Conservation (phyloP, 2,329 filamentous ascomycete genomes). For the Capronia coronata region DNA sequence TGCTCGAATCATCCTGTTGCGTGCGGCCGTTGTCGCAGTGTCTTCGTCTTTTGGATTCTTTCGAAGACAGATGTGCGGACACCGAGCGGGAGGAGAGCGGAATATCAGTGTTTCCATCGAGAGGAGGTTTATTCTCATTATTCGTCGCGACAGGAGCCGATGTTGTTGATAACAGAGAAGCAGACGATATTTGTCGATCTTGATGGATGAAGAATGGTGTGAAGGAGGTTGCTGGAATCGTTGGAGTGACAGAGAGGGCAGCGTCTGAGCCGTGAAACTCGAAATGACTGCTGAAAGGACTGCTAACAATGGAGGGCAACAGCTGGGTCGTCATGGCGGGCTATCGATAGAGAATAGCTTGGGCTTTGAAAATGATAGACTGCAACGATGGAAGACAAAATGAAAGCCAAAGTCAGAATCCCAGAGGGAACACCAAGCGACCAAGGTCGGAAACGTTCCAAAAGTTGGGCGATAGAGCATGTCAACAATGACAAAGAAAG, state of each 20-base stretch:
- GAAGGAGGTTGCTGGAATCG: slow-evolving; percentile 6
- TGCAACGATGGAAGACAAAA: slow-evolving; percentile 19
- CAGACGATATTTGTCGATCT: slow-evolving; percentile 12
- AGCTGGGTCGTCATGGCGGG: slow-evolving; percentile 24
- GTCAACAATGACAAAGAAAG: slow-evolving; percentile 10
- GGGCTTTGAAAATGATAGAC: slow-evolving; percentile 15
- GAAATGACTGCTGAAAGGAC: slow-evolving; percentile 21
- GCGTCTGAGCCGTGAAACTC: slow-evolving; percentile 9
- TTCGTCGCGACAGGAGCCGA: slow-evolving; percentile 10
- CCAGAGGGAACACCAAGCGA: slow-evolving; percentile 20
- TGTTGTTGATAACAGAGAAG: slow-evolving; percentile 12
- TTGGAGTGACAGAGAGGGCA: slow-evolving; percentile 5
- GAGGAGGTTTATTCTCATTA: slow-evolving; percentile 15
- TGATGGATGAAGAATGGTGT: slow-evolving; percentile 15
- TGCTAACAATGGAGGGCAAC: slow-evolving; percentile 18
- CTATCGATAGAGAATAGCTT: slow-evolving; percentile 14
- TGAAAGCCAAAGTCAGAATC: slow-evolving; percentile 26
- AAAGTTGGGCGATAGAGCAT: slow-evolving; percentile 25
- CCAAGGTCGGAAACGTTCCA: slow-evolving; percentile 21
- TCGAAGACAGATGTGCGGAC: neutral
- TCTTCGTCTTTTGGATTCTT: neutral
- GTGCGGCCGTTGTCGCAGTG: neutral
- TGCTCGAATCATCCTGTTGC: neutral
- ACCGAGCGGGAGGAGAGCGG: neutral
- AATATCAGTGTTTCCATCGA: neutral